Base-by-base conservation (phyloP, 768 basidiomycete species). In the Collybiopsis confluens region DNA sequence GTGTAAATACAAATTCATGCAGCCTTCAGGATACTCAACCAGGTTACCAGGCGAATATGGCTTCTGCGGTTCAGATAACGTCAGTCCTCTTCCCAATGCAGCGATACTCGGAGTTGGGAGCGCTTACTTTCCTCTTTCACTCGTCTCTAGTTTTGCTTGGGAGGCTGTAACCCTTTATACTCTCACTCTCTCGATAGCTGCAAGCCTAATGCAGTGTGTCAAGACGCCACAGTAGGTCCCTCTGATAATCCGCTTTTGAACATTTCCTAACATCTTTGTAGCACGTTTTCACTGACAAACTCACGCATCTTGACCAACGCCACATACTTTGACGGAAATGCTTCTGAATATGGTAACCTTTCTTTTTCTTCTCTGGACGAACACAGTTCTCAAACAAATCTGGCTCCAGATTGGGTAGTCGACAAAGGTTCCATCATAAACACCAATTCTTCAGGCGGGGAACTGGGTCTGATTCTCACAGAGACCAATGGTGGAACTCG, bases 141-240 rank as follows among this genome's bases (percentile, higher is more conserved):
- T 27, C 43, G 27, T 27, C 41, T 30, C 43, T 50, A 90, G 84
- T 92, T 83, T 66, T 92, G 91, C 64, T 72, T 91, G 30, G 89
- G 88, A 44, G 92, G 92, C n/a, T 94, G 92, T 72, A 82, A 93
- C 62, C 90, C 92, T 18, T 74, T 90, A 27, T 69, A 74, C 40
- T 93, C 91, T 5, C 61, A 83, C 61, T 65, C 77, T 2, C 68
- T 86, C 36, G 69, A 70, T 54, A 90, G 90, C 0, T 94, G 90
- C 70, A 68, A 64, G 45, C 88, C 90, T 1, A 78, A 76, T 42
- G 91, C 92, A 0, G 65, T 92, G 37, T 94, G 92, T 68, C 62
- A 85, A 63, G 78, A 74, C 62, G 73, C 74, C 20, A 81, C 73
- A 27, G 84, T 88, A 62, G 58, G 81, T 52, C 47, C 13, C 20